A percentile compares a stretch with the other conserved stretches of the same genome.
phyloP scores from a whole-genome alignment of 441 rosid genomes.

The Adansonia gregorii region DNA sequence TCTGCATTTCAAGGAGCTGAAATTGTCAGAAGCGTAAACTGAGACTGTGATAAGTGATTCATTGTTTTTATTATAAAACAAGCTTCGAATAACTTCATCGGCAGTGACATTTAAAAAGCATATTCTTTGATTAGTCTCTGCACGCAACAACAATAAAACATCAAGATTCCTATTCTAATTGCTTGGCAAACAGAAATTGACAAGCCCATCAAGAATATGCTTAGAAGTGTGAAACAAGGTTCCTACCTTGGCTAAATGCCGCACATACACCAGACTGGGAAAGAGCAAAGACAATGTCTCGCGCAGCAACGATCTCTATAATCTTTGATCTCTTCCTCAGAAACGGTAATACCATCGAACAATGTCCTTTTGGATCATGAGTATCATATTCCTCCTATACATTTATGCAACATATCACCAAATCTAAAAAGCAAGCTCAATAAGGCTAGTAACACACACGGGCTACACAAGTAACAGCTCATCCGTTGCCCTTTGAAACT shows the following conservation, averaged over 20 bases:
- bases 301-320: slow-evolving; percentile 93
- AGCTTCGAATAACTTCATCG: slow-evolving; percentile 57
- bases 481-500: not conserved
- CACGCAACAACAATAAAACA: slow-evolving; percentile 26
- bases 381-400: slow-evolving; percentile 89
- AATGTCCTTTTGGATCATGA: slow-evolving; percentile 89
- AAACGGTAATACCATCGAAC: slow-evolving; percentile 72
- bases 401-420: slow-evolving; percentile 7
- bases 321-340: slow-evolving; percentile 90
- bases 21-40: slow-evolving; percentile 54
- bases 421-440: slow-evolving; percentile 11
- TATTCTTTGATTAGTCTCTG: slow-evolving; percentile 57
- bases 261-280: slow-evolving; percentile 97
- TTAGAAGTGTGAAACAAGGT: not conserved
- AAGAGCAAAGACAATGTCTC: slow-evolving; percentile 94
- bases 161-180: slow-evolving; percentile 10
- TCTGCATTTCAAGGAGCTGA: slow-evolving; percentile 61
- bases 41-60: slow-evolving; percentile 62
- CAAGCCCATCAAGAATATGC: not conserved
- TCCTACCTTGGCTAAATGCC: slow-evolving; percentile 84
- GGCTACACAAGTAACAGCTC: slow-evolving; percentile 9
- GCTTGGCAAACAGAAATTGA: not conserved
- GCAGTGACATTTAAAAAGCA: slow-evolving; percentile 56
- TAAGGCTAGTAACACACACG: not conserved
- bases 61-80: slow-evolving; percentile 60